phyloP scores from a whole-genome alignment of 2,329 filamentous ascomycete species.

The Fusarium sterilihyphosum region DNA sequence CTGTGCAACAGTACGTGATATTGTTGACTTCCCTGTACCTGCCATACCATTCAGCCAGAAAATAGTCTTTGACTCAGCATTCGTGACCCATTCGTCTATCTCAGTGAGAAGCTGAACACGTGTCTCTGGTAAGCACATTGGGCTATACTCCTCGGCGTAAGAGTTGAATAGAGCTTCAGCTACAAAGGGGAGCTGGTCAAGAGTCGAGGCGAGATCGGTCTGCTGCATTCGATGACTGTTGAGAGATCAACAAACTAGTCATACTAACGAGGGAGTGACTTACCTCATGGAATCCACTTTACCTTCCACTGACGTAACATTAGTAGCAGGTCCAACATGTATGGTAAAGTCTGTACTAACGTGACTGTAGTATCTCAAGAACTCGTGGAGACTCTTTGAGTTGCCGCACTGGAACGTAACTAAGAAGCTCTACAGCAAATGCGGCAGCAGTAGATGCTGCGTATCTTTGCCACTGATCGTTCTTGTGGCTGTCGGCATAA shows the following conservation, averaged over 20 bases:
- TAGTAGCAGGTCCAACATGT: accelerated
- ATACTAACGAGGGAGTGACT: accelerated
- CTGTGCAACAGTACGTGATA: conserved; percentile 52
- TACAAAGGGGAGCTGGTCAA: not conserved
- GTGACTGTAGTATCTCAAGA: conserved; percentile 38
- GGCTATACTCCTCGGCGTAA: conserved; percentile 44
- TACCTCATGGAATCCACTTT: not conserved
- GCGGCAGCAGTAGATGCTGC: not conserved
- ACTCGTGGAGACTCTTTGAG: conserved; percentile 70
- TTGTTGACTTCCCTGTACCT: conserved; percentile 54
- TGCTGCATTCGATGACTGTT: not conserved
- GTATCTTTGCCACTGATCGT: not conserved
- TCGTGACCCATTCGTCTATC: conserved; percentile 10
- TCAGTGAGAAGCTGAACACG: conserved; percentile 44
- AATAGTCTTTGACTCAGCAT: conserved; percentile 37
- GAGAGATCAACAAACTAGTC: not conserved
- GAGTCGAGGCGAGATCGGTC: accelerated
- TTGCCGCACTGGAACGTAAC: conserved; percentile 49
- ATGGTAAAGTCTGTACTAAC: not conserved
- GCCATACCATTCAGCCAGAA: conserved; percentile 54
- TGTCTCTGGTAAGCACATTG: conserved; percentile 46
- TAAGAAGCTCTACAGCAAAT: not conserved
- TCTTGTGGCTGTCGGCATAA: not conserved
- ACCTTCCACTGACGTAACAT: accelerated
- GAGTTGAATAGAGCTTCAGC: conserved; percentile 48